Percentiles rank a stretch among this genome's conserved stretches.
Conservation (phyloP, 345 rosid genomes). For the Erodium maritimum region DNA sequence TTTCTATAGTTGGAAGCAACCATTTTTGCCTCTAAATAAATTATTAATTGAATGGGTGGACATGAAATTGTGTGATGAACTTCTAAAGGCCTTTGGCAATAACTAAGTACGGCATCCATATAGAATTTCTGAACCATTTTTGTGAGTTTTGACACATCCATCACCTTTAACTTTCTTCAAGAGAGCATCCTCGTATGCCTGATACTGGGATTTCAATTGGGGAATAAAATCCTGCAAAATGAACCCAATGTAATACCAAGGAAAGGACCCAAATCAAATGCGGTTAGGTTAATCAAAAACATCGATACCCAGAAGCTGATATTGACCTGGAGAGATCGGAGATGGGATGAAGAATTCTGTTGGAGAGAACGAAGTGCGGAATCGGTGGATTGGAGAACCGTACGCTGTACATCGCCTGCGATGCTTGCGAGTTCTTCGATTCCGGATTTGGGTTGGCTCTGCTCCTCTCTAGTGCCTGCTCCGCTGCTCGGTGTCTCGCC, state of each 20-base stretch:
- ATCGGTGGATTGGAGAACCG: constrained; percentile 53
- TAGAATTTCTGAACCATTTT: background rate
- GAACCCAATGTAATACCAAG: background rate
- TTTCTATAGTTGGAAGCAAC: too few relatives aligned
- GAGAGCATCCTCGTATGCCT: constrained; percentile 21
- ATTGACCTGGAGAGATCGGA: constrained; percentile 48
- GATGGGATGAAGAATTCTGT: constrained; percentile 46
- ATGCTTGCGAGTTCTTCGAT: constrained; percentile 19
- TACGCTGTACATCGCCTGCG: constrained; percentile 54
- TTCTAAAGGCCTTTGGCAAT: background rate
- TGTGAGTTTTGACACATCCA: background rate
- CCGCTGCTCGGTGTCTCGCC: too few relatives aligned
- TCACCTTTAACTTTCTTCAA: constrained; percentile 26
- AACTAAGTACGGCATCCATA: background rate
- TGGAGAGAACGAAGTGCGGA: constrained; percentile 59
- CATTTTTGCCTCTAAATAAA: background rate
- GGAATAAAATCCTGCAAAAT: constrained; percentile 14
- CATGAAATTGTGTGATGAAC: background rate
- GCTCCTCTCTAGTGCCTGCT: too few relatives aligned
- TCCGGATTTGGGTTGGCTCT: background rate
- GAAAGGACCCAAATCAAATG: background rate
- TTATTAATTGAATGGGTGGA: background rate
- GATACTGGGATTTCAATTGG: constrained; percentile 15
- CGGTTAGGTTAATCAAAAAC: background rate
- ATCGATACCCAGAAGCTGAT: background rate